Evolutionary conservation across 352 stramenopile genomes (phyloP).

Genomic region (Globisporangium yorkense): DNA sequence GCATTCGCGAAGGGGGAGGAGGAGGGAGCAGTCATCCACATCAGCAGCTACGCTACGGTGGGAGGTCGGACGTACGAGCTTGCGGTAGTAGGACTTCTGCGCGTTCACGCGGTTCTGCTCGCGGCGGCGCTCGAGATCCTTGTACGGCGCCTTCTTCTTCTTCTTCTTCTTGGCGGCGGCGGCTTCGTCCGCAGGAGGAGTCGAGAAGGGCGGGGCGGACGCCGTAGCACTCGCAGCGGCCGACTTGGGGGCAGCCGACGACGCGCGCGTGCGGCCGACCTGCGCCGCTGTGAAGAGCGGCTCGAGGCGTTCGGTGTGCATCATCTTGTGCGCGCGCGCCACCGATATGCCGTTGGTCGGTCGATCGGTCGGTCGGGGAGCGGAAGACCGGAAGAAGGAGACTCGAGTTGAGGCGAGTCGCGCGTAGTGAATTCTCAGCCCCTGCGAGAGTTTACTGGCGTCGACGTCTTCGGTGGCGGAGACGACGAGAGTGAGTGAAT

Average conservation of each 20-base stretch:
- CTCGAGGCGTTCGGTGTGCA: neutral
- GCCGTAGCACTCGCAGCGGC: too few species aligned
- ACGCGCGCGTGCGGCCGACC: neutral
- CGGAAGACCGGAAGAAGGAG: too few species aligned
- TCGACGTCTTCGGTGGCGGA: too few species aligned
- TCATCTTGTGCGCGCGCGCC: neutral
- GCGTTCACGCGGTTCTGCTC: conserved; percentile 34
- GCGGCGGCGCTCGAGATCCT: conserved; percentile 22
- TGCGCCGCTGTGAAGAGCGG: neutral
- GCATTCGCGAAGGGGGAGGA: too few species aligned
- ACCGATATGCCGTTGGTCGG: too few species aligned
- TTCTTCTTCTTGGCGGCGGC: conserved; percentile 1
- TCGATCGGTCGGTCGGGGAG: neutral
- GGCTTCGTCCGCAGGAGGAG: neutral
- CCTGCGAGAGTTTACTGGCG: too few species aligned
- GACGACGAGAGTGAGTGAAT: too few species aligned
- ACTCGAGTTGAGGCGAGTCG: too few species aligned
- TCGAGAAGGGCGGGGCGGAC: neutral
- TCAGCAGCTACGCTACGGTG: too few species aligned
- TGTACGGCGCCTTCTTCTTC: conserved; percentile 14
- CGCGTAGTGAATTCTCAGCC: too few species aligned
- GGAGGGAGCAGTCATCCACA: neutral
- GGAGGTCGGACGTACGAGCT: conserved; percentile 13
- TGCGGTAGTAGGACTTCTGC: conserved; percentile 34
- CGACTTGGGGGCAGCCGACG: neutral